Percentiles rank a stretch among this genome's conserved stretches.
phyloP scores from a whole-genome alignment of 768 basidiomycete genomes.

The Lentinula sp. region DNA sequence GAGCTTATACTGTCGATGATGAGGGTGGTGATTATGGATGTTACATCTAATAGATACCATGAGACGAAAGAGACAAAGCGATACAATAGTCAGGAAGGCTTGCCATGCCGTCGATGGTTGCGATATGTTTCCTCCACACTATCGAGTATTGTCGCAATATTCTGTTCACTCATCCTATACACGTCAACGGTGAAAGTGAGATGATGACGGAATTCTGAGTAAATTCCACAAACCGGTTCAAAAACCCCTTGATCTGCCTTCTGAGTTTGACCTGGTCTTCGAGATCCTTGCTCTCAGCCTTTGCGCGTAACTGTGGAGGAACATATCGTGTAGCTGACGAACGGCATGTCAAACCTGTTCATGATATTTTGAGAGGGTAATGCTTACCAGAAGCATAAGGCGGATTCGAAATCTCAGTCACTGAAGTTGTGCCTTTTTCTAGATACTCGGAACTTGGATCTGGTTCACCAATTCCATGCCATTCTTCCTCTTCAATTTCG shows the following conservation, averaged over 20 bases:
- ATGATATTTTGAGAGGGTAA: neutral
- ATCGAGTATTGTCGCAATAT: constrained; percentile 68
- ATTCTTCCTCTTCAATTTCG: constrained; percentile 28
- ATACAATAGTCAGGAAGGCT: neutral
- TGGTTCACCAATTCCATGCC: constrained; percentile 26
- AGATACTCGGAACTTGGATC: constrained; percentile 10
- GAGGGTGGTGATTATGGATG: constrained; percentile 67
- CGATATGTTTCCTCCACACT: constrained; percentile 75
- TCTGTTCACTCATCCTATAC: constrained; percentile 83
- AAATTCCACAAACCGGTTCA: constrained; percentile 59
- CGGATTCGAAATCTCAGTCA: neutral
- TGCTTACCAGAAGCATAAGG: constrained; percentile 9
- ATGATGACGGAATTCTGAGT: neutral
- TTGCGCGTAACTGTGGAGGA: constrained; percentile 72
- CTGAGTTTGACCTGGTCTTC: constrained; percentile 50
- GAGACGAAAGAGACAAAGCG: neutral
- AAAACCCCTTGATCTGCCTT: constrained; percentile 76
- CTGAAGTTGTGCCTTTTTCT: constrained; percentile 24
- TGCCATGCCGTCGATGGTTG: constrained; percentile 73
- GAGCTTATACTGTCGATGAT: constrained; percentile 76
- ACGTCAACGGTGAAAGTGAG: neutral
- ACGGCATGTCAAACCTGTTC: constrained; percentile 3
- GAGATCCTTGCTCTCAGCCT: constrained; percentile 22
- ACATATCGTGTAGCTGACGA: constrained; percentile 51
- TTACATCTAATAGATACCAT: constrained; percentile 54